Evolutionary conservation across 345 rosid genomes (phyloP), one percentile per base, ranked within the genome.

Genomic region (Microthlaspi erraticum): DNA sequence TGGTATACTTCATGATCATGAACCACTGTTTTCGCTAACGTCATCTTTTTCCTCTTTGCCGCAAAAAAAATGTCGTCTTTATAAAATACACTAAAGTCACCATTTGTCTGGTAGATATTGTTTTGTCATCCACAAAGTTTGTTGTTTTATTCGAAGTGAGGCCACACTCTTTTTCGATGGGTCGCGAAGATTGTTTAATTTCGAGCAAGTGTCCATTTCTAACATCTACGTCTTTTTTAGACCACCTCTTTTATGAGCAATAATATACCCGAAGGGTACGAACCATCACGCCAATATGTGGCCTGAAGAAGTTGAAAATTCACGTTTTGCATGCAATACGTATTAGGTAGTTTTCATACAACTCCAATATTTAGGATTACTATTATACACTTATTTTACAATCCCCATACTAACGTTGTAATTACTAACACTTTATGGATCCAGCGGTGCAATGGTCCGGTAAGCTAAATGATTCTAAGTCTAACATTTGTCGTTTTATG

Each of bases 391-490:
- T n/a, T n/a, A n/a, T n/a, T 45, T 56, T 37, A 37, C 33, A 8
- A 18, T 1, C 20, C 14, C 56, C 3, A n/a, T n/a, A n/a, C n/a
- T n/a, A n/a, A n/a, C n/a, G n/a, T n/a, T n/a, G 37, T 36, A 9
- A 50, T 16, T 10, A 31, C 11, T 38, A 38, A 60, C 18, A 70
- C 8, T 55, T 5, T 48, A 9, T 38, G 71, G 56, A 64, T 26
- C 17, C 23, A 39, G 52, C 64, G 42, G 32, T 56, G 10, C 5
- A 13, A 41, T 64, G 32, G 49, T 56, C 64, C 6, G 59, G 44
- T 48, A 19, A 64, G 59, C 18, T 72, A 60, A 65, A 64, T 65
- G 60, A 48, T 73, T 63, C 8, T 5, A 6, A 45, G 19, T 37
- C 51, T 6, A 16, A 16, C 1, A 36, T 52, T 64, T 73, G 59